Evolutionary conservation across 495 filamentous ascomycete species (phyloP).

Genomic region (Tuber borchii): DNA sequence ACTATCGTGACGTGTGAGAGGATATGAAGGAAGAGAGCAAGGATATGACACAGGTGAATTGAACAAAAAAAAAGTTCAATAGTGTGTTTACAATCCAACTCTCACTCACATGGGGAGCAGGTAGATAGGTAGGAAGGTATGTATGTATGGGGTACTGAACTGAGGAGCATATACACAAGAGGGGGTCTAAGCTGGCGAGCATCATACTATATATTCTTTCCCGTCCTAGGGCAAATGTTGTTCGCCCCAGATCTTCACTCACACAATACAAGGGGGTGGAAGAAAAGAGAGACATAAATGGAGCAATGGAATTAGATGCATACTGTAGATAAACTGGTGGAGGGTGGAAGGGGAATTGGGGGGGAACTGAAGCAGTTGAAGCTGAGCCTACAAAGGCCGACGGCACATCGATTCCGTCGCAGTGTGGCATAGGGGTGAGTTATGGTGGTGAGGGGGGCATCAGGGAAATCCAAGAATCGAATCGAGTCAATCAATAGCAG

Average conservation of each 20-base stretch:
- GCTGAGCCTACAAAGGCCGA: not conserved
- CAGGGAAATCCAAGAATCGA: not conserved
- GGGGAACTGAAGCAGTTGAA: not conserved
- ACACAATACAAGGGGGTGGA: not conserved
- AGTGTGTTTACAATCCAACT: not conserved
- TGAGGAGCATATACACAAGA: not conserved
- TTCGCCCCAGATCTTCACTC: not conserved
- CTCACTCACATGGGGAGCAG: not conserved
- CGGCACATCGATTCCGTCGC: not conserved
- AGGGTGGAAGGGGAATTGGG: not conserved
- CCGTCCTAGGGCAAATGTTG: not conserved
- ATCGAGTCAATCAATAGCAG: not conserved
- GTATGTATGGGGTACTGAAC: not conserved
- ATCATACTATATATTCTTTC: not conserved
- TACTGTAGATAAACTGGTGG: not conserved
- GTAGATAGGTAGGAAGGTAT: not conserved
- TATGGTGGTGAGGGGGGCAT: not conserved
- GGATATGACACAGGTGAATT: not conserved
- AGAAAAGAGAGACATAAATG: not conserved
- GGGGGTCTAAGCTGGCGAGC: conserved; percentile 1
- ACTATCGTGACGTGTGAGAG: not conserved
- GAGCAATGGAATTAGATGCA: not conserved
- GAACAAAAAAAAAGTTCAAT: not conserved
- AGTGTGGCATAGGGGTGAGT: not conserved
- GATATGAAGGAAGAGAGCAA: not conserved